A percentile compares a stretch with the other conserved stretches of the same genome.
These are phyloP conservation scores for Yamadazyma dendronema DNA, from an alignment of 1,139 yeast species.

Conservation along the genomic window DNA sequence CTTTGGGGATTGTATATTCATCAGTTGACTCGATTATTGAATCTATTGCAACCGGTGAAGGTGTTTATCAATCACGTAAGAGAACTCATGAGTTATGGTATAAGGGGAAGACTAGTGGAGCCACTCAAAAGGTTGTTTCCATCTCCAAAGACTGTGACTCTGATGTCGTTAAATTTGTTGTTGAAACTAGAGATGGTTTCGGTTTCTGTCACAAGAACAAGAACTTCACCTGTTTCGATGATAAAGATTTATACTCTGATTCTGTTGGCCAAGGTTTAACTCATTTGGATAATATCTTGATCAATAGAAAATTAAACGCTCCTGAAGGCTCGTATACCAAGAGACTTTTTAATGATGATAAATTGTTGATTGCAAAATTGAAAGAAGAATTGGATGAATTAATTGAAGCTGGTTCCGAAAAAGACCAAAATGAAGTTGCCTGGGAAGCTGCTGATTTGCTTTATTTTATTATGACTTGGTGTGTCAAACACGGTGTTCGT, in stretches of 20 bases:
- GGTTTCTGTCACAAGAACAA: constrained; percentile 92
- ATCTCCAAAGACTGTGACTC: constrained; percentile 86
- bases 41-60: constrained; percentile 77
- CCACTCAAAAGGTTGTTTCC: constrained; percentile 71
- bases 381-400: constrained; percentile 96
- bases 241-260: constrained; percentile 30
- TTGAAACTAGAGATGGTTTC: constrained; percentile 67
- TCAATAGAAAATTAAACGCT: constrained; percentile 54
- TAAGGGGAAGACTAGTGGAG: constrained; percentile 94
- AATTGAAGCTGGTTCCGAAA: constrained; percentile 68
- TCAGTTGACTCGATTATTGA: constrained; percentile 77
- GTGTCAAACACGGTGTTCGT: constrained; percentile 77
- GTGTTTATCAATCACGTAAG: constrained; percentile 91
- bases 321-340: constrained; percentile 93
- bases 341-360: constrained; percentile 77
- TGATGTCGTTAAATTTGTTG: constrained; percentile 84
- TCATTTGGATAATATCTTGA: constrained; percentile 65
- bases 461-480: constrained; percentile 87
- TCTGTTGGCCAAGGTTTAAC: constrained; percentile 63
- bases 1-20: constrained; percentile 90
- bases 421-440: constrained; percentile 61
- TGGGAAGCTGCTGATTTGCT: constrained; percentile 98
- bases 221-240: constrained; percentile 69
- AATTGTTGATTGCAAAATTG: constrained; percentile 77
- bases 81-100: constrained; percentile 86